Evolutionary conservation across 202 grass and related monocot species (phyloP).

Genomic region (Carex sylvatica): DNA sequence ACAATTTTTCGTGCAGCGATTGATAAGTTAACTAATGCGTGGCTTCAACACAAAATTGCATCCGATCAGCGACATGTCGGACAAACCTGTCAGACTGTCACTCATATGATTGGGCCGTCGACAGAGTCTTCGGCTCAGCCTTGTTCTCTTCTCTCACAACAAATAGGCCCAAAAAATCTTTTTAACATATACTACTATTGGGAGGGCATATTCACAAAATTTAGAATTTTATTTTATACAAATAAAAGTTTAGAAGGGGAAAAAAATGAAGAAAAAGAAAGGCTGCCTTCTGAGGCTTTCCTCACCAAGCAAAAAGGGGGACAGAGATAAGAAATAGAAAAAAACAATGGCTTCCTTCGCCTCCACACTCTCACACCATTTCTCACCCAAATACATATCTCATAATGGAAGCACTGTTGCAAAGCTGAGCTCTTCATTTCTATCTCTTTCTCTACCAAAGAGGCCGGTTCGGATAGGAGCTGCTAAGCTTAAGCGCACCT

Average conservation of each 20-base stretch:
- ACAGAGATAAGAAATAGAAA: conserved; percentile 5
- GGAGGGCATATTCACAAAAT: background rate
- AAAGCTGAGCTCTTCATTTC: conserved; percentile 25
- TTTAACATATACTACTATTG: background rate
- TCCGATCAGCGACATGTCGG: too few relatives aligned
- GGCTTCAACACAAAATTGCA: too few relatives aligned
- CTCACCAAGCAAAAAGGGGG: background rate
- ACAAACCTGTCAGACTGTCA: too few relatives aligned
- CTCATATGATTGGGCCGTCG: too few relatives aligned
- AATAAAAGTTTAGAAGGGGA: background rate
- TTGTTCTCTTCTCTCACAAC: background rate
- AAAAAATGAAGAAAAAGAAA: background rate
- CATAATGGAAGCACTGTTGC: background rate
- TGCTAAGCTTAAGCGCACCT: conserved; percentile 34
- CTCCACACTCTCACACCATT: conserved; percentile 50
- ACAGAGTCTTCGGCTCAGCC: background rate
- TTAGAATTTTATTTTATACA: background rate
- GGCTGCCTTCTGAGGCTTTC: background rate
- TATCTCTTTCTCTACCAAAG: conserved; percentile 23
- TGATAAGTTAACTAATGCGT: too few relatives aligned
- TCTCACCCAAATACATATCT: conserved; percentile 3
- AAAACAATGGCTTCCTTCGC: conserved; percentile 73
- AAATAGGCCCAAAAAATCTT: background rate
- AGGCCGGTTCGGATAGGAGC: conserved; percentile 28
- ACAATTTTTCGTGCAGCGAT: too few relatives aligned